Evolutionary conservation across 352 stramenopile genomes (phyloP).

Genomic region (Phytophthora megakarya): DNA sequence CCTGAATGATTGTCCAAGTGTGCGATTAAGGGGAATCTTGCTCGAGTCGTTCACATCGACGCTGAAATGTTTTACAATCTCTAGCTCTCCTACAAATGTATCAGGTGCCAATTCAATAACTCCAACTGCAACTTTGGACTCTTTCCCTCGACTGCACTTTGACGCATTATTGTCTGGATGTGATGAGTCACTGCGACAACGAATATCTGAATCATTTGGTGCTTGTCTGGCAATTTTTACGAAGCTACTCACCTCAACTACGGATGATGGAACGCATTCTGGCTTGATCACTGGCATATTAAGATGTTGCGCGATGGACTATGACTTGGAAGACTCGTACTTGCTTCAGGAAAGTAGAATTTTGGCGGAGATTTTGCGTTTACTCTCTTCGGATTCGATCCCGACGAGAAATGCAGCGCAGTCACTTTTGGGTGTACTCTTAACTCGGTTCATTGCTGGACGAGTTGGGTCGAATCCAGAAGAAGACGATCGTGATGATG

Average conservation of each 20-base stretch:
- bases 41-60: constrained; percentile 53
- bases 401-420: constrained; percentile 60
- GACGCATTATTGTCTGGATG: constrained; percentile 59
- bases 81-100: constrained; percentile 37
- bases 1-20: constrained; percentile 32
- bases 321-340: constrained; percentile 76
- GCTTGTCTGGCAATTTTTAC: constrained; percentile 46
- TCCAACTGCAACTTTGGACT: constrained; percentile 12
- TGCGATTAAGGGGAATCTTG: constrained; percentile 42
- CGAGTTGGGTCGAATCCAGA: constrained; percentile 29
- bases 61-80: constrained; percentile 45
- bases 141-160: constrained; percentile 58
- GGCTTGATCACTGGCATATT: constrained; percentile 52
- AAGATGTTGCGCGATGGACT: constrained; percentile 68
- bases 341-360: constrained; percentile 71
- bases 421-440: constrained; percentile 55
- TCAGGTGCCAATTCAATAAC: constrained; percentile 4
- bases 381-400: constrained; percentile 52
- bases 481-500: constrained; percentile 11
- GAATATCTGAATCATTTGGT: constrained; percentile 57
- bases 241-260: constrained; percentile 30
- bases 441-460: constrained; percentile 65
- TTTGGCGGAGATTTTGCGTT: constrained; percentile 52
- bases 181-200: constrained; percentile 45
- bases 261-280: constrained; percentile 28